A percentile compares a stretch with the other conserved stretches of the same genome.
Conservation (phyloP, 2,329 filamentous ascomycete species). For the Lasiodiplodia sp. region DNA sequence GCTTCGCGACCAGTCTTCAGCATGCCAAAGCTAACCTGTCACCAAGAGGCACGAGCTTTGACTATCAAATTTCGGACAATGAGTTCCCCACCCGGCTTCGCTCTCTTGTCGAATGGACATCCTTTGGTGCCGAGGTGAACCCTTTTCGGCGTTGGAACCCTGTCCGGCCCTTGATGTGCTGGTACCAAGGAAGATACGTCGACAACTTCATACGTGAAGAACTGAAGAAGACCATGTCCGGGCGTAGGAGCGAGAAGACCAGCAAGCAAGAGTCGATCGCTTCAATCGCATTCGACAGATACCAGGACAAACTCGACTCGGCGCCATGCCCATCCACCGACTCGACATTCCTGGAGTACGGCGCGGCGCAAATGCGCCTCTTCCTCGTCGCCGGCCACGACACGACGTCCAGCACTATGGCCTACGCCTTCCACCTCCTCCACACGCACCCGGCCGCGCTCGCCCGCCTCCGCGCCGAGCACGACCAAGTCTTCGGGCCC, state of each 20-base stretch:
- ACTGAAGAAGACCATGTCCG: neutral
- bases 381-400: conserved; percentile 48
- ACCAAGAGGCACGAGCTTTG: neutral
- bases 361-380: conserved; percentile 37
- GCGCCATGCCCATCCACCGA: neutral
- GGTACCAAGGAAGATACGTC: conserved; percentile 2
- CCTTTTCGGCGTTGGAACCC: conserved; percentile 7
- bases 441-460: conserved; percentile 37
- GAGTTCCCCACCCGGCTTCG: neutral
- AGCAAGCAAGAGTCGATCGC: neutral
- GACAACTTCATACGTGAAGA: conserved; percentile 1
- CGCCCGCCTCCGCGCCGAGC: conserved; percentile 38
- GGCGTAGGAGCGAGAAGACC: neutral
- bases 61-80: neutral
- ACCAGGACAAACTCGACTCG: neutral
- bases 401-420: conserved; percentile 42
- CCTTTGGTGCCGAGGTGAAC: conserved; percentile 3
- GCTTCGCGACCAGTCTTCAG: conserved; percentile 33
- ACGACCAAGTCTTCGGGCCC: conserved; percentile 41
- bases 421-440: conserved; percentile 41
- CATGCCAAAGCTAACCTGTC: conserved; percentile 33
- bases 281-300: neutral
- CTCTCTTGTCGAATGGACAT: conserved; percentile 4
- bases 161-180: conserved; percentile 3
- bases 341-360: conserved; percentile 4